Evolutionary conservation across 179 eudicot genomes (phyloP).

Genomic region (Vitellaria paradoxa): DNA sequence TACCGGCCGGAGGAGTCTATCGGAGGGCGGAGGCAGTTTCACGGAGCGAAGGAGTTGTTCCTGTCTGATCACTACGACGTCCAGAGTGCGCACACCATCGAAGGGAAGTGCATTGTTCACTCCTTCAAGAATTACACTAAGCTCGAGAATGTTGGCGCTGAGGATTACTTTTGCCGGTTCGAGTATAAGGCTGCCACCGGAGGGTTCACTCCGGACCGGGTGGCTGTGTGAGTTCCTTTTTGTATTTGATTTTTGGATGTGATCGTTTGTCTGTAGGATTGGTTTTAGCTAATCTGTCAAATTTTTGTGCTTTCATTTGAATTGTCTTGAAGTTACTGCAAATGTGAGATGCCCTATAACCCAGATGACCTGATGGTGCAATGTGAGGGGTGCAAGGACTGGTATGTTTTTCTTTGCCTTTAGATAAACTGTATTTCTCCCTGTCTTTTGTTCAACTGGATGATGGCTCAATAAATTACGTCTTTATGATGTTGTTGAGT

Average conservation of each 20-base stretch:
- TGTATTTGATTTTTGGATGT: conserved; percentile 1
- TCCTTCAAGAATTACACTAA: conserved; percentile 68
- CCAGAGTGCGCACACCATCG: conserved; percentile 77
- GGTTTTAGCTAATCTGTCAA: not conserved
- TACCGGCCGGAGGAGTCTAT: conserved; percentile 68
- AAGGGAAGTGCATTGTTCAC: conserved; percentile 72
- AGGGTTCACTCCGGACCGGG: conserved; percentile 72
- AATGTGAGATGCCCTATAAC: conserved; percentile 59
- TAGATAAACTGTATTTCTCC: not conserved
- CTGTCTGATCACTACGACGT: conserved; percentile 57
- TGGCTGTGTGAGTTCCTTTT: conserved; percentile 62
- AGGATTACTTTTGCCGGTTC: conserved; percentile 71
- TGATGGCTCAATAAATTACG: not conserved
- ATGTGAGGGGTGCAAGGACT: conserved; percentile 58
- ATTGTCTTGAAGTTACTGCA: conserved; percentile 40
- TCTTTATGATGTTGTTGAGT: not conserved
- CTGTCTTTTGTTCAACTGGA: not conserved
- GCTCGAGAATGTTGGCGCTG: conserved; percentile 70
- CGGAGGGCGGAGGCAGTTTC: conserved; percentile 73
- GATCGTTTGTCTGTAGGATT: not conserved
- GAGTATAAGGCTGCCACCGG: conserved; percentile 79
- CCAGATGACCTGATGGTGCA: conserved; percentile 61
- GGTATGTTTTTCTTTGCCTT: conserved; percentile 26
- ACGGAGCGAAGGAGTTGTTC: conserved; percentile 66
- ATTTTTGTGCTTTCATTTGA: not conserved